Evolutionary conservation across 441 rosid genomes (phyloP).

Genomic region (Omphalea diandra): DNA sequence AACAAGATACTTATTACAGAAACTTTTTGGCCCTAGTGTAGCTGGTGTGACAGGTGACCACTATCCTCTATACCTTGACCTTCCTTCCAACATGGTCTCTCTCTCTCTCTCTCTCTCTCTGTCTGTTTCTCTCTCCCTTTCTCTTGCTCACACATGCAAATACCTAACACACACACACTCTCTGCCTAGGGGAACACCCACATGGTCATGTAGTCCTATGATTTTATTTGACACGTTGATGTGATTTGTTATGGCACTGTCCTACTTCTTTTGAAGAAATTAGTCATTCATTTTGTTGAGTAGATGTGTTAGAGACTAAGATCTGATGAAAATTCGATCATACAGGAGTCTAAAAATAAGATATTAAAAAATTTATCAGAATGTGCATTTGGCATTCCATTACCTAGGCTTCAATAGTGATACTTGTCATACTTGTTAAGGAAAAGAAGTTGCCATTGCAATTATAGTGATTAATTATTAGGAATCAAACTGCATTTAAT

Average conservation of each 20-base stretch:
- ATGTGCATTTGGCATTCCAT: not conserved
- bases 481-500: too few relatives aligned
- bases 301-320: not conserved
- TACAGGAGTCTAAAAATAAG: not conserved
- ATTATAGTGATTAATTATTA: too few relatives aligned
- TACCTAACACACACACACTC: not conserved
- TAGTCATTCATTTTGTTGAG: not conserved
- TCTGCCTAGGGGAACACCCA: not conserved
- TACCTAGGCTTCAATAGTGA: too few relatives aligned
- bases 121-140: too few relatives aligned
- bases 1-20: slow-evolving; percentile 68
- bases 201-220: not conserved
- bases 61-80: slow-evolving; percentile 67
- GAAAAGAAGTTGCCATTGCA: too few relatives aligned
- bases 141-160: not conserved
- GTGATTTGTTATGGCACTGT: not conserved
- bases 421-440: too few relatives aligned
- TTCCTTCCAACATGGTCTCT: slow-evolving; percentile 92
- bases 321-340: not conserved
- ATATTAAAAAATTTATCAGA: too few relatives aligned
- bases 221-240: not conserved
- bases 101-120: slow-evolving; percentile 20
- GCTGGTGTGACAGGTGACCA: slow-evolving; percentile 60
- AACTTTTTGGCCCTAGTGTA: slow-evolving; percentile 69
- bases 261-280: not conserved